These are phyloP conservation scores for Nigrograna mackinnonii DNA, from an alignment of 2,329 filamentous ascomycete species.

Conservation along the genomic window DNA sequence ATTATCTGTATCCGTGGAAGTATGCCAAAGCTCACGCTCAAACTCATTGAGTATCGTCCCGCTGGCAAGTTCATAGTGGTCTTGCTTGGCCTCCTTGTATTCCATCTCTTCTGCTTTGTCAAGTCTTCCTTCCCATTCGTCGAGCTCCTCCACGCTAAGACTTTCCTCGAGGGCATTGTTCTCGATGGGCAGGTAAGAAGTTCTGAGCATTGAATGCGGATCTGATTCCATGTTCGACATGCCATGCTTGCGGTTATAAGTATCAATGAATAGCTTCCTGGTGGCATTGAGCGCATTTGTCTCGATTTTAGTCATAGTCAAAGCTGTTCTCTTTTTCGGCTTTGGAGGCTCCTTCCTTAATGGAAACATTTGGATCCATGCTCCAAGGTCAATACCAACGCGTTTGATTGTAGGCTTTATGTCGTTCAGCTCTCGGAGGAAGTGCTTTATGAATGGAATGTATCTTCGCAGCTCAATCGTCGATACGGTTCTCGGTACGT, in stretches of 20 bases:
- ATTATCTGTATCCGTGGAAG: no score
- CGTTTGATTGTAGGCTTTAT: constrained; percentile 10
- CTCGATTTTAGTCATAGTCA: no score
- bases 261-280: no score
- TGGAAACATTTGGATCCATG: constrained; percentile 25
- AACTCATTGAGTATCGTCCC: no score
- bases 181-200: no score
- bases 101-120: neutral
- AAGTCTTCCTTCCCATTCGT: neutral
- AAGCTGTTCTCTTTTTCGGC: no score
- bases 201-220: neutral
- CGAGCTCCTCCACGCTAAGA: no score
- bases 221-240: neutral
- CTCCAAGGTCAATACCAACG: constrained; percentile 29
- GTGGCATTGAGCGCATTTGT: no score
- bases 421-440: constrained; percentile 12
- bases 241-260: no score
- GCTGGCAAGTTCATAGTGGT: neutral
- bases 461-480: constrained; percentile 23
- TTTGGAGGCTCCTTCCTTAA: neutral
- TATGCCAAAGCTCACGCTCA: no score
- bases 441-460: constrained; percentile 12
- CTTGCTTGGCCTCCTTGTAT: no score
- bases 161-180: no score
- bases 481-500: constrained; percentile 11